Conservation (phyloP, 768 basidiomycete genomes). For the Mycena venus region DNA sequence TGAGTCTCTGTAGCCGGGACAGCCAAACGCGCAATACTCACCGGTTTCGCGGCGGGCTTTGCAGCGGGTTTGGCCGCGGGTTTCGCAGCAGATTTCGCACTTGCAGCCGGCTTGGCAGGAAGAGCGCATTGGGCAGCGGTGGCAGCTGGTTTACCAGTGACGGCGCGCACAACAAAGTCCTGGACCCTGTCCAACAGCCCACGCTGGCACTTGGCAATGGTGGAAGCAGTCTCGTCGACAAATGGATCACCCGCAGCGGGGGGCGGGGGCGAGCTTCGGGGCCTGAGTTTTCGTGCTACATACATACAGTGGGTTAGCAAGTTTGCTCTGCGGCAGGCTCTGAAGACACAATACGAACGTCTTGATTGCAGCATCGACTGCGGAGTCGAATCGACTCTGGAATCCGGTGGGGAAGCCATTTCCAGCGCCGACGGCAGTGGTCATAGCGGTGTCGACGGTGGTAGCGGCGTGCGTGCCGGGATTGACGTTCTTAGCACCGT, state of each 20-base stretch:
- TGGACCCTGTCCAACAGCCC: conserved; percentile 2
- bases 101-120: neutral
- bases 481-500: neutral
- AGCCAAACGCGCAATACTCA: neutral
- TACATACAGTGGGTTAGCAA: neutral
- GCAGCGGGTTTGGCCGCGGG: neutral
- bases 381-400: neutral
- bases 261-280: neutral
- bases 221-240: conserved; percentile 12
- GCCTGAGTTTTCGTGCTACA: neutral
- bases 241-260: conserved; percentile 3
- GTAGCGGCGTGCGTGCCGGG: neutral
- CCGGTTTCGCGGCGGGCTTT: neutral
- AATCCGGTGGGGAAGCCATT: conserved; percentile 15
- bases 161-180: conserved; percentile 10
- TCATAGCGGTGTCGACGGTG: conserved; percentile 12
- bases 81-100: neutral
- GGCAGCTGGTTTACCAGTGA: neutral
- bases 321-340: neutral
- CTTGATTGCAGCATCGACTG: neutral
- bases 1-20: neutral
- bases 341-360: neutral
- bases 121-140: neutral
- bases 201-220: conserved; percentile 2
- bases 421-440: neutral